phyloP scores from a whole-genome alignment of 1,284 basidiomycete species.

The Fistulina hepatica region DNA sequence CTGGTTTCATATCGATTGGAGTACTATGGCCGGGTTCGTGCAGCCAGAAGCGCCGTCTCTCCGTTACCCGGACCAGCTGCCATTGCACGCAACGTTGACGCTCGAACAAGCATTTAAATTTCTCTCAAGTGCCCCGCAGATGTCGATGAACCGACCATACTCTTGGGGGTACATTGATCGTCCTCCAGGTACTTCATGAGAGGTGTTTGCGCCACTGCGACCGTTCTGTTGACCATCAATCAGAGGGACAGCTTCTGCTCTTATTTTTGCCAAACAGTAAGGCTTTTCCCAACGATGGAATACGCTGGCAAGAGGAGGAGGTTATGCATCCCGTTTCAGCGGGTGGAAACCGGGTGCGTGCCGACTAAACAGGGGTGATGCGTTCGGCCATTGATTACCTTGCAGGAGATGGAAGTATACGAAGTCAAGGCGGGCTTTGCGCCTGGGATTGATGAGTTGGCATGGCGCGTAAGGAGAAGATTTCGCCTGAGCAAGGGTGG shows the following conservation, averaged over 20 bases:
- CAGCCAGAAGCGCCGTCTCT: too few relatives aligned
- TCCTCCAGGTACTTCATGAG: constrained; percentile 43
- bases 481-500: constrained; percentile 64
- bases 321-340: constrained; percentile 42
- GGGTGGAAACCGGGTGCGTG: constrained; percentile 38
- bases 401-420: constrained; percentile 60
- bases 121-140: too few relatives aligned
- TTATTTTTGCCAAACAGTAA: constrained; percentile 45
- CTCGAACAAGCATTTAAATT: too few relatives aligned
- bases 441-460: constrained; percentile 49
- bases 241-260: constrained; percentile 56
- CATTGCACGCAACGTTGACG: too few relatives aligned
- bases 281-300: constrained; percentile 57
- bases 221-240: constrained; percentile 6
- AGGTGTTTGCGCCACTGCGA: not conserved
- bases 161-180: constrained; percentile 64
- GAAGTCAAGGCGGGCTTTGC: constrained; percentile 67
- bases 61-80: too few relatives aligned
- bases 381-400: not conserved
- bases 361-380: constrained; percentile 2
- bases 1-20: too few relatives aligned
- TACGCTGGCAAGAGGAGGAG: constrained; percentile 62
- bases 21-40: too few relatives aligned
- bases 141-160: constrained; percentile 50
- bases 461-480: constrained; percentile 54